Base-by-base conservation (phyloP, 495 filamentous ascomycete species). In the Neurospora sp. region DNA sequence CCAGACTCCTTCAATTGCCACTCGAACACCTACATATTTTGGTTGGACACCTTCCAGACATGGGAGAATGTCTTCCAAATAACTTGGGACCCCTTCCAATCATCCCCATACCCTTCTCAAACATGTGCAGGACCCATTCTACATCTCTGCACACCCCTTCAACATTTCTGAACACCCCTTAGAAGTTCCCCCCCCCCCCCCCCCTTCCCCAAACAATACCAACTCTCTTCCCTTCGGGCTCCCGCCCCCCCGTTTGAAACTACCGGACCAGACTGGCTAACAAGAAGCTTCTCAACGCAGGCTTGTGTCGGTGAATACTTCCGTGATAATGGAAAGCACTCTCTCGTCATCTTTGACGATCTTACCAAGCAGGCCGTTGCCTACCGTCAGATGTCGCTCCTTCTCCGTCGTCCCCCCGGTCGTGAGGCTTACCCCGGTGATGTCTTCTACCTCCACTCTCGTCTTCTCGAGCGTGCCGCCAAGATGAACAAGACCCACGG, bases 391-490 rank as follows among this genome's bases (percentile, higher is more conserved):
- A 99, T 99, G 96, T 98, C 96, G 75, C 93, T 99, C 71, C 88
- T 99, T 79, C 94, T 99, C 81, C 96, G 96, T 90, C 96, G 96
- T 88, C 96, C 96, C 79, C 96, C 96, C 73, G 96, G 96, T 85
- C 96, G 96, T 95, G 96, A 99, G 92, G 96, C 95, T 79, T 98
- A 98, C 89, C 96, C 96, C 81, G 96, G 96, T 90, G 96, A 99
- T 80, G 96, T 99, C 79, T 99, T 99, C 93, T 99, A 99, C 89
- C 94, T 99, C 77, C 96, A 99, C 90, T 99, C 96, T 77, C 96
- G 96, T 92, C 93, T 99, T 75, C 89, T 99, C 73, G 96, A 99
- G 89, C 96, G 96, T 91, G 92, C 96, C 77, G 96, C 96, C 86
- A 99, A 99, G 93, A 94, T 99, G 91, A 97, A 89, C 89, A 90